Percentiles rank a stretch among this genome's conserved stretches.
phyloP scores from a whole-genome alignment of 441 rosid species.

The Gossypium aridum region DNA sequence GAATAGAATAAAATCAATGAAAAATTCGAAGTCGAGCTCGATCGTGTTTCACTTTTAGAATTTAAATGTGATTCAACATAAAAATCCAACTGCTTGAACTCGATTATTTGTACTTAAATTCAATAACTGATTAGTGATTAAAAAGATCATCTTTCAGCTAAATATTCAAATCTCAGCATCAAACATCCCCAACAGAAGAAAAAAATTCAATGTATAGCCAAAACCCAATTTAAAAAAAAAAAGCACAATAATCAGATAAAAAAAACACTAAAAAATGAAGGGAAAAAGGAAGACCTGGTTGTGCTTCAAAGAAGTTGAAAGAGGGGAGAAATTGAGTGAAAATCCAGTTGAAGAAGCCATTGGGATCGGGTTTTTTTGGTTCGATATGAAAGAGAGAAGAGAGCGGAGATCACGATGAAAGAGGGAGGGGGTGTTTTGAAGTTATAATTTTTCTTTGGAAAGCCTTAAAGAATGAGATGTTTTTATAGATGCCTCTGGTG shows the following conservation, averaged over 20 bases:
- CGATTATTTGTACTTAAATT: background rate
- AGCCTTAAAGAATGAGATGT: background rate
- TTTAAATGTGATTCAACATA: background rate
- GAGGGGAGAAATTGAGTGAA: constrained; percentile 24
- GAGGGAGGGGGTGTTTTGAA: background rate
- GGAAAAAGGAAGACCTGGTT: constrained; percentile 14
- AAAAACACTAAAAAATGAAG: background rate
- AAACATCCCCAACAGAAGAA: background rate
- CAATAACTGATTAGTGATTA: background rate
- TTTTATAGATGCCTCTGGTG: background rate
- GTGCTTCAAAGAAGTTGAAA: constrained; percentile 25
- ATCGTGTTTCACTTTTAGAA: background rate
- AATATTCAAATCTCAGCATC: background rate
- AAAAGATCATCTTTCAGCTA: background rate
- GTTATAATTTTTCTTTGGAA: background rate
- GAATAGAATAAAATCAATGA: background rate
- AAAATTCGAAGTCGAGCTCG: background rate
- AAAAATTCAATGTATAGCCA: background rate
- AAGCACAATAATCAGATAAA: no score
- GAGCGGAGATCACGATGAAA: constrained; percentile 22
- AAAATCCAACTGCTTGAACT: background rate
- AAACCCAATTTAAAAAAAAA: background rate
- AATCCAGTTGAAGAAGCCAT: constrained; percentile 46
- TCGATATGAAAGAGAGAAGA: background rate
- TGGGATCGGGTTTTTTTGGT: background rate